Evolutionary conservation across 768 basidiomycete species (phyloP).

Genomic region (Leccinum arenicola): DNA sequence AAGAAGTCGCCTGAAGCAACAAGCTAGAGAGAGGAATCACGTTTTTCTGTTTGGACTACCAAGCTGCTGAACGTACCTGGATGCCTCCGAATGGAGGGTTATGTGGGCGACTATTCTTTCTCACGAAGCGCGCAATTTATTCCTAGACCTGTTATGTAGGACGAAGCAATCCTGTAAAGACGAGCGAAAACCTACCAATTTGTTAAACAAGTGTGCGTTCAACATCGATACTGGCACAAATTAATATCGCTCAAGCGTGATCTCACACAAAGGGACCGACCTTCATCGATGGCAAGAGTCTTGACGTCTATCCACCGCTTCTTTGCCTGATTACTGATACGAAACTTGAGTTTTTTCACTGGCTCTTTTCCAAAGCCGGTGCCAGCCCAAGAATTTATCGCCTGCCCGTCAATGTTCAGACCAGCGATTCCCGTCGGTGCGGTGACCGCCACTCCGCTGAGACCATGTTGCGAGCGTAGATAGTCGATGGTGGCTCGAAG

Average conservation of each 20-base stretch:
- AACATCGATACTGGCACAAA: slow-evolving; percentile 65
- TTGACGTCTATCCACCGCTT: slow-evolving; percentile 49
- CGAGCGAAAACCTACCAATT: slow-evolving; percentile 49
- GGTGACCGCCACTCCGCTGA: slow-evolving; percentile 49
- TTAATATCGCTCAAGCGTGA: background rate
- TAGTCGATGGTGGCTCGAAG: slow-evolving; percentile 54
- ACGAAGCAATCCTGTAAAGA: slow-evolving; percentile 24
- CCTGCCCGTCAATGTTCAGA: slow-evolving; percentile 66
- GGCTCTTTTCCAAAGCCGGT: slow-evolving; percentile 57
- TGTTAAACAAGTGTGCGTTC: slow-evolving; percentile 67
- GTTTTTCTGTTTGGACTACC: background rate
- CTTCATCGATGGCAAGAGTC: slow-evolving; percentile 71
- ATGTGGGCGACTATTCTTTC: slow-evolving; percentile 23
- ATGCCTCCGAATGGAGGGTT: slow-evolving; percentile 62
- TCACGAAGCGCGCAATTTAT: slow-evolving; percentile 42
- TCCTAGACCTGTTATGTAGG: slow-evolving; percentile 19
- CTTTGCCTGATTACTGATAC: slow-evolving; percentile 28
- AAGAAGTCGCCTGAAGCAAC: slow-evolving; percentile 79
- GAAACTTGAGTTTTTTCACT: slow-evolving; percentile 38
- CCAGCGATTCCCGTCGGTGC: slow-evolving; percentile 67
- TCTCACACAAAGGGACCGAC: slow-evolving; percentile 32
- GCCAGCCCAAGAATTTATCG: slow-evolving; percentile 66
- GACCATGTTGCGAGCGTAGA: slow-evolving; percentile 31
- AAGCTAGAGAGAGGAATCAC: slow-evolving; percentile 41
- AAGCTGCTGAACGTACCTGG: slow-evolving; percentile 39